A percentile compares a stretch with the other conserved stretches of the same genome.
These are phyloP conservation scores for Gaultheria prostrata DNA, from an alignment of 148 eudicot genomes.

Conservation along the genomic window DNA sequence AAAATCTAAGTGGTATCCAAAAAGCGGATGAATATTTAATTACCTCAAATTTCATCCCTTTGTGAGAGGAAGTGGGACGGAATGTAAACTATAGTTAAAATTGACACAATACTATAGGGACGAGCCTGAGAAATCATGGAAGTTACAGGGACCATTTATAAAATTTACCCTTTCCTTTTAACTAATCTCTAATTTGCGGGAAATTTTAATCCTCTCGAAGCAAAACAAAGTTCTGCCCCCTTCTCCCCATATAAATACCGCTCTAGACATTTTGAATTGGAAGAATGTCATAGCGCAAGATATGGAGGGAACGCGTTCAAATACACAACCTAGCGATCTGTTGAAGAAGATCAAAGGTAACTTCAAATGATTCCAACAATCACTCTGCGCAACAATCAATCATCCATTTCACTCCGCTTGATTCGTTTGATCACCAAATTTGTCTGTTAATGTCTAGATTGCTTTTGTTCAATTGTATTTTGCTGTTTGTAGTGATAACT, in stretches of 20 bases:
- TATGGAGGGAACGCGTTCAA: slow-evolving; percentile 53
- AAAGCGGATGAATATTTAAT: no score
- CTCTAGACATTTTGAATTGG: not conserved
- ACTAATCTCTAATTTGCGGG: no score
- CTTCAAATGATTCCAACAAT: not conserved
- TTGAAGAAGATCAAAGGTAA: slow-evolving; percentile 63
- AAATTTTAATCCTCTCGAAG: not conserved
- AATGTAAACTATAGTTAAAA: no score
- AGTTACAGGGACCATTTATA: no score
- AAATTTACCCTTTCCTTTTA: no score
- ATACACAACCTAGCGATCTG: slow-evolving; percentile 32
- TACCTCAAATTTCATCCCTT: no score
- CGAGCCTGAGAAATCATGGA: no score
- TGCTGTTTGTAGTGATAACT: slow-evolving; percentile 45
- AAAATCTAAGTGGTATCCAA: no score
- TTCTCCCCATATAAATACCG: not conserved
- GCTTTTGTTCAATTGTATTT: not conserved
- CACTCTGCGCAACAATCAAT: not conserved
- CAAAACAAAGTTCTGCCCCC: not conserved
- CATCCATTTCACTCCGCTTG: not conserved
- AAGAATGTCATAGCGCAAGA: not conserved
- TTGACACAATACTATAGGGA: no score
- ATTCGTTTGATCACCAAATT: not conserved
- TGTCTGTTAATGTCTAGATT: not conserved
- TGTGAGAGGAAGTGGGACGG: no score